Evolutionary conservation across 768 basidiomycete species (phyloP).

Genomic region (Boletus coccyginus): DNA sequence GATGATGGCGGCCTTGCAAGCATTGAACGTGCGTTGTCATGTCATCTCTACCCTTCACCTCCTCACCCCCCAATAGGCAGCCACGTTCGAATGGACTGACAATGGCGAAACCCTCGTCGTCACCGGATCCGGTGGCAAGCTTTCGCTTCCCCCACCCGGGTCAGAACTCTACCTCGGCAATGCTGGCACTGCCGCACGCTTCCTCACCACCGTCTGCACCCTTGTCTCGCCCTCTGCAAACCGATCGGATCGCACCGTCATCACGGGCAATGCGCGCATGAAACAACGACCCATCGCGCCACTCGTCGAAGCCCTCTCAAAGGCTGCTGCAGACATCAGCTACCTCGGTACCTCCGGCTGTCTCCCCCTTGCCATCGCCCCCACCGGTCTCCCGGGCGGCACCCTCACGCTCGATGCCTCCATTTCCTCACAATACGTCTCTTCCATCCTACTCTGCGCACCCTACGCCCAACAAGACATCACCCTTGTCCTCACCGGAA

Average conservation of each 20-base stretch:
- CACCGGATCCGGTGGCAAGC: slow-evolving; percentile 76
- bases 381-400: slow-evolving; percentile 79
- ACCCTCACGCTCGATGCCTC: slow-evolving; percentile 86
- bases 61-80: slow-evolving; percentile 55
- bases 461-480: slow-evolving; percentile 87
- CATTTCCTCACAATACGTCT: slow-evolving; percentile 98
- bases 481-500: slow-evolving; percentile 86
- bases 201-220: slow-evolving; percentile 95
- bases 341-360: slow-evolving; percentile 83
- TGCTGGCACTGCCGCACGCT: slow-evolving; percentile 96
- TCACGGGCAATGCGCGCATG: slow-evolving; percentile 98
- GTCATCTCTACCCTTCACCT: background rate
- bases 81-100: slow-evolving; percentile 93
- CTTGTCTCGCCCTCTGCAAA: slow-evolving; percentile 56
- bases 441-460: slow-evolving; percentile 93
- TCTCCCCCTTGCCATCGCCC: slow-evolving; percentile 82
- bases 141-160: slow-evolving; percentile 72
- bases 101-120: slow-evolving; percentile 95
- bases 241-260: slow-evolving; percentile 57
- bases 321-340: slow-evolving; percentile 75
- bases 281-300: slow-evolving; percentile 98
- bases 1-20: slow-evolving; percentile 93
- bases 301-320: slow-evolving; percentile 82
- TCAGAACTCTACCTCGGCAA: slow-evolving; percentile 95
- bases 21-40: slow-evolving; percentile 62